These are phyloP conservation scores for Calcarisporium arbuscula DNA, from an alignment of 2,329 filamentous ascomycete genomes.

Conservation along the genomic window DNA sequence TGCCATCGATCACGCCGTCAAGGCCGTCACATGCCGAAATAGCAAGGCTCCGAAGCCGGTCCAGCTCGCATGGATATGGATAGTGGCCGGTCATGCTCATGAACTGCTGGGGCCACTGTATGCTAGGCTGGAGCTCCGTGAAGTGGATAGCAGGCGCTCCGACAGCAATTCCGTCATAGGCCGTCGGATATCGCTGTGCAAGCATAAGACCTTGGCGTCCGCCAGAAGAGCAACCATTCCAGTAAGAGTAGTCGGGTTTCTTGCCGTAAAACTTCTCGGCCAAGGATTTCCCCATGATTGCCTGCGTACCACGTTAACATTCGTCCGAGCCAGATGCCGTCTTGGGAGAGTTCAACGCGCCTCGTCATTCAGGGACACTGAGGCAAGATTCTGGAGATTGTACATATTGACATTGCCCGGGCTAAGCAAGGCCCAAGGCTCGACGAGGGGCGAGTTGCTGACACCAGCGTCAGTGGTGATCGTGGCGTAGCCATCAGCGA, in stretches of 20 bases:
- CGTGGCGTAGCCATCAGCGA: conserved; percentile 11
- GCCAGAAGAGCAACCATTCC: conserved; percentile 45
- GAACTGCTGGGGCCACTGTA: conserved; percentile 13
- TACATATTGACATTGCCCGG: conserved; percentile 12
- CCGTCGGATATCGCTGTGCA: conserved; percentile 42
- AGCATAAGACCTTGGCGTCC: conserved; percentile 48
- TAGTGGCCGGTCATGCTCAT: conserved; percentile 8
- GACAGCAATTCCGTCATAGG: conserved; percentile 47
- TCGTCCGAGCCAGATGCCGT: not conserved
- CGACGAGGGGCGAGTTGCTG: not conserved
- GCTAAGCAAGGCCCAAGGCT: conserved; percentile 12
- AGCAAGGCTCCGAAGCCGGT: conserved; percentile 31
- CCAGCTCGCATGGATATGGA: conserved; percentile 6
- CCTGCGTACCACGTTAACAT: conserved; percentile 7
- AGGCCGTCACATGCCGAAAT: conserved; percentile 39
- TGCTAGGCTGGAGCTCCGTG: conserved; percentile 15
- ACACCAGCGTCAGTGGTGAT: conserved; percentile 12
- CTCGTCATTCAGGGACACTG: conserved; percentile 26
- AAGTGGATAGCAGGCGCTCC: conserved; percentile 35
- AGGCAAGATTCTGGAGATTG: conserved; percentile 29
- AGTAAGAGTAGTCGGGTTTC: conserved; percentile 36
- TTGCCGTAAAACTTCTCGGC: conserved; percentile 33
- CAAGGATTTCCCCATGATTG: conserved; percentile 35
- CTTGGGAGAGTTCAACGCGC: conserved; percentile 5
- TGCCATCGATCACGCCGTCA: conserved; percentile 40